Conservation (phyloP, 139 green algal species). For the Chlorella vulgaris region DNA sequence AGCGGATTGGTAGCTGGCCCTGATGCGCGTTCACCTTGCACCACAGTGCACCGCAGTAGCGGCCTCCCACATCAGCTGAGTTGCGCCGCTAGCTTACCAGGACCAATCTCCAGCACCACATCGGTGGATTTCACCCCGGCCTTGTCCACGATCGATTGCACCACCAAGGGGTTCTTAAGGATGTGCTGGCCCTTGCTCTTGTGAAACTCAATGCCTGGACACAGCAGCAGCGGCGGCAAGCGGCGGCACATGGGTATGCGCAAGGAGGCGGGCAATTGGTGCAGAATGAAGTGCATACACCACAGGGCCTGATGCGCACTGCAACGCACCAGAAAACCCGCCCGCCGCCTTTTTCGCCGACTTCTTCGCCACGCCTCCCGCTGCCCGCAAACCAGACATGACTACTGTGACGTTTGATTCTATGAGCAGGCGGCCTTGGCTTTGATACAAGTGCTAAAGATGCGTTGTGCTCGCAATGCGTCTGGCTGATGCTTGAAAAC, state of each 20-base stretch:
- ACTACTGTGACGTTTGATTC: not conserved
- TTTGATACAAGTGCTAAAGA: too few species aligned
- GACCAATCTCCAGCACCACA: conserved; percentile 98
- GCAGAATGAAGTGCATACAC: too few species aligned
- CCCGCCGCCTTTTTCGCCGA: conserved; percentile 54
- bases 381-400: conserved; percentile 71
- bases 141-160: conserved; percentile 97
- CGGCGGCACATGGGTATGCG: too few species aligned
- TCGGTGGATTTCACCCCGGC: conserved; percentile 96
- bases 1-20: too few species aligned
- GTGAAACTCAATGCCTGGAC: conserved; percentile 94
- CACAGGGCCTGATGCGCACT: not conserved
- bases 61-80: too few species aligned
- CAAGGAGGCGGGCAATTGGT: too few species aligned
- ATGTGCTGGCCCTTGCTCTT: conserved; percentile 99
- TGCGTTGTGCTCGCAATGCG: too few species aligned
- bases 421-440: too few species aligned
- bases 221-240: not conserved
- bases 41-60: too few species aligned
- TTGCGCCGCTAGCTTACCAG: conserved; percentile 48
- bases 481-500: too few species aligned
- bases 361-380: conserved; percentile 81
- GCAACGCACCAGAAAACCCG: conserved; percentile 67
- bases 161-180: conserved; percentile 95
- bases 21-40: too few species aligned